These are phyloP conservation scores for Delonix regia DNA, from an alignment of 306 rosid genomes.

Conservation along the genomic window DNA sequence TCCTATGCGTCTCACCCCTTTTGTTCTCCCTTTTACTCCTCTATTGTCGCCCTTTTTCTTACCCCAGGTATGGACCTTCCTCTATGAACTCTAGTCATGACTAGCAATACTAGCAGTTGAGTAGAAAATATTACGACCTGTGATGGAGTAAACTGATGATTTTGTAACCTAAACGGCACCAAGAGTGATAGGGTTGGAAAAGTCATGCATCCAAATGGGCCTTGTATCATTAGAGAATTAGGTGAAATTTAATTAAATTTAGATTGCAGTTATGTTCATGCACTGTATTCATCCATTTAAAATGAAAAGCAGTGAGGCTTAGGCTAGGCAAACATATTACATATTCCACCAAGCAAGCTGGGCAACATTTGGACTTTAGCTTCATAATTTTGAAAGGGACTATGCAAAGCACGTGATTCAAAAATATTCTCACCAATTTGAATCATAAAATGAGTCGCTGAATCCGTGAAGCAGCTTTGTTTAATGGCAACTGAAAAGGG, in stretches of 20 bases:
- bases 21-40: not conserved
- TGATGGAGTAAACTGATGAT: not conserved
- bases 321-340: not conserved
- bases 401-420: constrained; percentile 5
- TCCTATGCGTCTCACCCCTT: not conserved
- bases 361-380: not conserved
- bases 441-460: not conserved
- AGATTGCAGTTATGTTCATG: not conserved
- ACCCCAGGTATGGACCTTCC: not conserved
- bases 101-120: not conserved
- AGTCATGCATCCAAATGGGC: not conserved
- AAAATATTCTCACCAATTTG: not conserved
- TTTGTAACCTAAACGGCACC: not conserved
- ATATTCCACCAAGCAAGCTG: no score
- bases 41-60: not conserved
- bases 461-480: not conserved
- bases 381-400: not conserved
- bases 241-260: not conserved
- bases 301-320: not conserved
- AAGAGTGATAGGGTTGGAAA: not conserved
- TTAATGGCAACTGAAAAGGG: constrained; percentile 33
- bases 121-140: not conserved
- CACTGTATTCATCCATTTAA: not conserved
- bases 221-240: not conserved
- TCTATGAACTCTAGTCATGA: not conserved